phyloP scores from a whole-genome alignment of 2,329 filamentous ascomycete genomes.

The Fusarium sp. region DNA sequence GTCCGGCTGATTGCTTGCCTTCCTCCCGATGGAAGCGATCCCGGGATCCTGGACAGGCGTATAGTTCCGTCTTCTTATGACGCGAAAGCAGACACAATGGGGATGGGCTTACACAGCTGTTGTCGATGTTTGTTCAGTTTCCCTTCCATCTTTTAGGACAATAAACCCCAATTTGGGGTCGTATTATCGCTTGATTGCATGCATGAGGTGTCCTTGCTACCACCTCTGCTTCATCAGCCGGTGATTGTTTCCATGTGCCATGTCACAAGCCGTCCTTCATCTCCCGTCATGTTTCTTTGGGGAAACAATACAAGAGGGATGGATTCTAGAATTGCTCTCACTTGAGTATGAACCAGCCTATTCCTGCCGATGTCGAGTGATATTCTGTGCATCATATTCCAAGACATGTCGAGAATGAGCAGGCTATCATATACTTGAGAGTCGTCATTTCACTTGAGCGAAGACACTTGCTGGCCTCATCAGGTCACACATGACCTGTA shows the following conservation, averaged over 20 bases:
- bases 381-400: not conserved
- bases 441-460: not conserved
- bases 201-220: not conserved
- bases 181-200: conserved; percentile 23
- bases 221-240: conserved; percentile 15
- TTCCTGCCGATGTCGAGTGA: not conserved
- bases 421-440: not conserved
- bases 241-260: conserved; percentile 17
- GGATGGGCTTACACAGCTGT: not conserved
- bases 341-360: conserved; percentile 16
- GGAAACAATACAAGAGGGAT: conserved; percentile 9
- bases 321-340: conserved; percentile 6
- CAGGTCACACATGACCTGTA: not conserved
- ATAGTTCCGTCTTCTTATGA: conserved; percentile 4
- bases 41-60: not conserved
- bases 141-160: not conserved
- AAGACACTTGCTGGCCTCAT: not conserved
- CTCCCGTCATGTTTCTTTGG: not conserved
- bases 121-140: not conserved
- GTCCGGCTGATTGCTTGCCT: not conserved
- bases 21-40: not conserved
- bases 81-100: not conserved
- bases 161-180: not conserved
- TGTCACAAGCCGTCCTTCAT: conserved; percentile 26
- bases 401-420: not conserved